Evolutionary conservation across 768 basidiomycete genomes (phyloP), one percentile per base, ranked within the genome.

Genomic region (Sistotremastrum suecicum): DNA sequence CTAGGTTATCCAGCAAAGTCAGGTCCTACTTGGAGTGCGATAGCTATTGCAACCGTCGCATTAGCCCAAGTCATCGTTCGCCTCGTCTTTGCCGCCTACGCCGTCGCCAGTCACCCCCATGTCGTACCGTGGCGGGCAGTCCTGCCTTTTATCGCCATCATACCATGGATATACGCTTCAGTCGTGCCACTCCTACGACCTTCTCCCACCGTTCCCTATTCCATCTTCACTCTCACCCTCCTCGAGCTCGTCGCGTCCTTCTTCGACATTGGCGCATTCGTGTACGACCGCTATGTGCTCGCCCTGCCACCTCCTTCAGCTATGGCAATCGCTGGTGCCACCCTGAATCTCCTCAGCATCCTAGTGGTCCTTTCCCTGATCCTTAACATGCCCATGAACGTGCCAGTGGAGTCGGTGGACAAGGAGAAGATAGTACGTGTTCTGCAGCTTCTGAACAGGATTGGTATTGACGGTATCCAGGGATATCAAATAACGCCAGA

Each of bases 161-260:
- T 62, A 0, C 63, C 75, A 3, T 88, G 86, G 86, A 57, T 82
- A 36, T 86, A 83, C 52, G 75, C 79, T 1, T 57, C 74, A 12
- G 53, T 69, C 28, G 74, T 76, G 40, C 75, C 80, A 1, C 61
- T 80, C 10, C 54, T 69, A 31, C 63, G 64, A 36, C 75, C 78
- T 0, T 63, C 66, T 4, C 60, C 72, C 0, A 87, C 81, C 0
- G 67, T 72, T 2, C 80, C 80, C 10, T 71, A 62, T 51, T 83
- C 82, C 53, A 59, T 87, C n/a, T 74, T 87, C 56, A 53, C 62
- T 0, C 57, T 88, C 2, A 84, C 78, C 53, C 29, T 68, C 7
- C 44, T 67, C 1, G 69, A 79, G 34, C 54, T 83, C 20, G 49
- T 60, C 10, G 62, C 66, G 29, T 71, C 64, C 1, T 48, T 69